Conservation (phyloP, 2,329 filamentous ascomycete genomes). For the Tolypocladium inflatum region DNA sequence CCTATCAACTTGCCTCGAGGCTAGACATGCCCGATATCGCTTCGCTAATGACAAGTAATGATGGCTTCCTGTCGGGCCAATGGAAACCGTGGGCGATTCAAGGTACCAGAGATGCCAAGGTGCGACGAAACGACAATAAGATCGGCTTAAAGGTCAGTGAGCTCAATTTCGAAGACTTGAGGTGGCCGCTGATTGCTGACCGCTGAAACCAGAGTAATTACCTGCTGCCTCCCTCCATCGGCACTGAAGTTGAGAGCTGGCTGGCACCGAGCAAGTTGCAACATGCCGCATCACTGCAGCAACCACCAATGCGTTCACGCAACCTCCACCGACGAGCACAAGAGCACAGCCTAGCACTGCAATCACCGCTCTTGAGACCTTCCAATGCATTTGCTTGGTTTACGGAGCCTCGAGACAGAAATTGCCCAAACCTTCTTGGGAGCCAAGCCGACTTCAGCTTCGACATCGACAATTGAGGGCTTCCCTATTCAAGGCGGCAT, state of each 20-base stretch:
- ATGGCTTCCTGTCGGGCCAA: background rate
- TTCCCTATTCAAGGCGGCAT: too few relatives aligned
- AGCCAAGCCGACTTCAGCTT: background rate
- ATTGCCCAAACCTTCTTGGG: too few relatives aligned
- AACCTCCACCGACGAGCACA: too few relatives aligned
- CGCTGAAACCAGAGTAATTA: background rate
- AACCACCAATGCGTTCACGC: background rate
- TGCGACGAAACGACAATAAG: background rate
- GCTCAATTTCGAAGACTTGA: background rate
- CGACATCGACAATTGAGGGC: too few relatives aligned
- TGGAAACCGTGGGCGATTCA: too few relatives aligned
- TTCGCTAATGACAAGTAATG: background rate
- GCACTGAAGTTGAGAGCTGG: too few relatives aligned
- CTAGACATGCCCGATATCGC: too few relatives aligned
- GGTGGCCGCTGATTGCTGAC: background rate
- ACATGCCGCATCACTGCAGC: background rate
- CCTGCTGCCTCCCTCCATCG: background rate
- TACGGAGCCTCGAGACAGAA: too few relatives aligned
- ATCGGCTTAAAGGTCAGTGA: background rate
- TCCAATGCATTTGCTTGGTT: too few relatives aligned
- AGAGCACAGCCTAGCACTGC: background rate
- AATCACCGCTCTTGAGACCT: background rate
- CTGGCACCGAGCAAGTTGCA: background rate
- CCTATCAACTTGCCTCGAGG: background rate
- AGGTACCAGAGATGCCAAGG: too few relatives aligned